Evolutionary conservation across 352 stramenopile genomes (phyloP).

Genomic region (Elongisporangium undulatum): DNA sequence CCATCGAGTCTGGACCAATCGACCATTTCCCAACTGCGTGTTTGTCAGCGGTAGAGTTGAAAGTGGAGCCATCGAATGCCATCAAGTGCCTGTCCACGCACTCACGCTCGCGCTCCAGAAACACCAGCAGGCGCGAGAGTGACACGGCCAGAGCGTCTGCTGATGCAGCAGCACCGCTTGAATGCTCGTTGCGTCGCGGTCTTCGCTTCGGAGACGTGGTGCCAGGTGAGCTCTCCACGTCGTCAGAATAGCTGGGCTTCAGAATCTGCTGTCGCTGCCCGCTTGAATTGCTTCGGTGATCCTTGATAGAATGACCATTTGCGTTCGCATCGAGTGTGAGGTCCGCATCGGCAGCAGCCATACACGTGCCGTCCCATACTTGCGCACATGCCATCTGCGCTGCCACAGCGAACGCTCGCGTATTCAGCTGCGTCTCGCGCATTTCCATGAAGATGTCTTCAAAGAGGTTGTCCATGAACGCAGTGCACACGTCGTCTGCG

Average conservation of each 20-base stretch:
- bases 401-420: not conserved
- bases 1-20: slow-evolving; percentile 14
- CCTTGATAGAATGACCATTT: not conserved
- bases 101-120: not conserved
- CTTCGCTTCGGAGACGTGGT: not conserved
- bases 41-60: not conserved
- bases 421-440: not conserved
- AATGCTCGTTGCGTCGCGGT: not conserved
- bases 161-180: not conserved
- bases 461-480: not conserved
- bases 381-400: not conserved
- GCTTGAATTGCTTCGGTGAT: not conserved
- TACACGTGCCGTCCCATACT: not conserved
- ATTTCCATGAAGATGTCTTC: not conserved
- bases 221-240: not conserved
- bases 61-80: not conserved
- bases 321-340: not conserved
- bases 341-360: not conserved
- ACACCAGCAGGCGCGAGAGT: not conserved
- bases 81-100: not conserved
- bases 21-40: slow-evolving; percentile 11
- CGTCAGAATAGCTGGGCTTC: not conserved
- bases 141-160: not conserved
- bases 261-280: not conserved
- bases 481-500: not conserved